Conservation (phyloP, 768 basidiomycete genomes). For the Tricholoma matsutake region DNA sequence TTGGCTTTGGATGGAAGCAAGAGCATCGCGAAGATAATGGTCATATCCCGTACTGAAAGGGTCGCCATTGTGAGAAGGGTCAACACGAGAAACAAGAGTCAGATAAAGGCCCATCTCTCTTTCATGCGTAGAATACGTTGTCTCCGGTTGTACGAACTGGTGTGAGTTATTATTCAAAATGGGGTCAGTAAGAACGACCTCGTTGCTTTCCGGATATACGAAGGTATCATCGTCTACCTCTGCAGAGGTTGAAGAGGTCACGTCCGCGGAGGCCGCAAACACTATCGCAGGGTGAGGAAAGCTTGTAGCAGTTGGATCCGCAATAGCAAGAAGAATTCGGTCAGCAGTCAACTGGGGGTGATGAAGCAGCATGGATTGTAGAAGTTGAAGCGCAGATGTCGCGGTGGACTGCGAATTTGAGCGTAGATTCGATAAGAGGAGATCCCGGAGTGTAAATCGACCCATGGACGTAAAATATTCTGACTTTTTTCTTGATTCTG, state of each 20-base stretch:
- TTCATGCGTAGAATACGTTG: conserved; percentile 77
- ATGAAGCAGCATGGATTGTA: conserved; percentile 69
- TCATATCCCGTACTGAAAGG: conserved; percentile 84
- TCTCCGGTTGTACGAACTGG: conserved; percentile 60
- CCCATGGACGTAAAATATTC: conserved; percentile 87
- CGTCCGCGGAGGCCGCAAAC: conserved; percentile 10
- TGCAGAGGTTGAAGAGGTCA: conserved; percentile 26
- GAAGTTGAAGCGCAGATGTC: conserved; percentile 76
- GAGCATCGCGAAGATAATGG: conserved; percentile 76
- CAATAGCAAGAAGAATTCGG: conserved; percentile 66
- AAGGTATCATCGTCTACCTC: conserved; percentile 54
- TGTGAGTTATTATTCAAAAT: conserved; percentile 23
- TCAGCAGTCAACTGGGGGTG: conserved; percentile 66
- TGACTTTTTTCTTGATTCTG: conserved; percentile 63
- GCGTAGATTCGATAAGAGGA: conserved; percentile 74
- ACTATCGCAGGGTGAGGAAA: conserved; percentile 58
- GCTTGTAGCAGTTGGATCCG: conserved; percentile 69
- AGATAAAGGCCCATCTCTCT: conserved; percentile 83
- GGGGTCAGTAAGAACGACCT: conserved; percentile 7
- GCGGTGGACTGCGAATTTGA: conserved; percentile 63
- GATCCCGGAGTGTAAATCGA: conserved; percentile 89
- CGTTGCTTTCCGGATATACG: conserved; percentile 37
- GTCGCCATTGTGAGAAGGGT: conserved; percentile 65
- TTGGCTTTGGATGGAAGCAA: conserved; percentile 64
- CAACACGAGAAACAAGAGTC: conserved; percentile 71